Evolutionary conservation across 768 basidiomycete genomes (phyloP).

Genomic region (Boletus pseudopeckii): DNA sequence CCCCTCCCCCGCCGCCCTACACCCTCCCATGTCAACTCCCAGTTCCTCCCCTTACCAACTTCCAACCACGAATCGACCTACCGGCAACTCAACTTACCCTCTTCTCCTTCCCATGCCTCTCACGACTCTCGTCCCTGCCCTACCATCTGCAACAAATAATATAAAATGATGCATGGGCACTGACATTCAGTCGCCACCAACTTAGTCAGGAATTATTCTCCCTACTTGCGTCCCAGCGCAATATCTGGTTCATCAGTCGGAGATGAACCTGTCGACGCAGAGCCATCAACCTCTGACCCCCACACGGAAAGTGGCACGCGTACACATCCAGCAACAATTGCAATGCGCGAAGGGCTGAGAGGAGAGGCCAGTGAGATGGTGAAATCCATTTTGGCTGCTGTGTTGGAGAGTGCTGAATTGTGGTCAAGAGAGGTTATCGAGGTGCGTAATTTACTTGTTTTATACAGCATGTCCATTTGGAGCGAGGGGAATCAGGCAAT

Average conservation of each 20-base stretch:
- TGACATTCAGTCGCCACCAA: constrained; percentile 79
- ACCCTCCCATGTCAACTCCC: constrained; percentile 14
- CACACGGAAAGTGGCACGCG: constrained; percentile 41
- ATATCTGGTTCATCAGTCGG: constrained; percentile 11
- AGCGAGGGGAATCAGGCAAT: constrained; percentile 28
- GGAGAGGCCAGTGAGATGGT: constrained; percentile 76
- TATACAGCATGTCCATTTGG: constrained; percentile 3
- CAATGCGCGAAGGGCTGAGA: constrained; percentile 60
- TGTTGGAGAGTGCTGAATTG: constrained; percentile 35
- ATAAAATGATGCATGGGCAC: constrained; percentile 45
- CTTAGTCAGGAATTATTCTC: constrained; percentile 90
- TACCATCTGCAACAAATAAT: constrained; percentile 21
- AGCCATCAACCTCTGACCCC: constrained; percentile 30
- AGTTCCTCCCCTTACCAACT: constrained; percentile 22
- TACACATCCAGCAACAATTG: constrained; percentile 65
- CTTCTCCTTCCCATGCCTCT: constrained; percentile 24
- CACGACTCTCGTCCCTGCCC: constrained; percentile 34
- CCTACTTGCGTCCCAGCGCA: constrained; percentile 55
- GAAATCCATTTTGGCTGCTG: constrained; percentile 41
- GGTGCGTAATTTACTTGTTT: constrained; percentile 17
- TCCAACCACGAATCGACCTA: constrained; percentile 27
- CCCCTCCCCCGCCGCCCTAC: constrained; percentile 21
- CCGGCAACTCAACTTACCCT: constrained; percentile 23
- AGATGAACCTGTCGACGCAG: constrained; percentile 6
- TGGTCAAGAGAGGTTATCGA: constrained; percentile 60